Evolutionary conservation across 2,329 filamentous ascomycete genomes (phyloP).

Genomic region (Fusarium odoratissimum): DNA sequence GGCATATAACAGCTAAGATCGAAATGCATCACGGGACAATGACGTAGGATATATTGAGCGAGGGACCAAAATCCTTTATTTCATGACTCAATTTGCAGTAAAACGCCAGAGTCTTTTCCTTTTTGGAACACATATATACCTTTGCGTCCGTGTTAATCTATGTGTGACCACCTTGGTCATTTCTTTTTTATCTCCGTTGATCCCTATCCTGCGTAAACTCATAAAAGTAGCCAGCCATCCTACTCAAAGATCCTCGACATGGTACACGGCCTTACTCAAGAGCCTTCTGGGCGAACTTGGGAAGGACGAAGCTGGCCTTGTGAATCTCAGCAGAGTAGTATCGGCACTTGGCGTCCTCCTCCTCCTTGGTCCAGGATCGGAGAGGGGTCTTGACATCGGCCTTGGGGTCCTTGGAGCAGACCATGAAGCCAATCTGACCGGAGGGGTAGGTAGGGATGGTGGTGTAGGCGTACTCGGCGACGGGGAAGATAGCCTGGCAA

Average conservation of each 20-base stretch:
- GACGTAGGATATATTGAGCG: neutral
- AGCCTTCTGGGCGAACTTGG: constrained; percentile 89
- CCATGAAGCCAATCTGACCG: constrained; percentile 99
- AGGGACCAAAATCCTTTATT: constrained; percentile 32
- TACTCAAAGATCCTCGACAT: constrained; percentile 1
- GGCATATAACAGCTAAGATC: neutral
- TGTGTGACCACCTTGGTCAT: constrained; percentile 34
- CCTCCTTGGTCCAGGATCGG: constrained; percentile 82
- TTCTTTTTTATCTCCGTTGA: constrained; percentile 19
- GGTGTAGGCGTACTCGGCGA: constrained; percentile 98
- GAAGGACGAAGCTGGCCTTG: constrained; percentile 91
- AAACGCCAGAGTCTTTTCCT: constrained; percentile 26
- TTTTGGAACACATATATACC: constrained; percentile 9
- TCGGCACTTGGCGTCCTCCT: constrained; percentile 91
- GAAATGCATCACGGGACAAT: neutral
- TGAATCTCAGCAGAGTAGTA: constrained; percentile 99
- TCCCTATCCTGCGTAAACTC: constrained; percentile 40
- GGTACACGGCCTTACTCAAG: constrained; percentile 62
- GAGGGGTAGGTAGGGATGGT: constrained; percentile 99
- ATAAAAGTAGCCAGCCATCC: constrained; percentile 34
- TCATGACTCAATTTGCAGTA: constrained; percentile 32
- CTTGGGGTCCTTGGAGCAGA: constrained; percentile 94
- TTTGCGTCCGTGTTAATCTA: constrained; percentile 34
- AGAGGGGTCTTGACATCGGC: constrained; percentile 87
- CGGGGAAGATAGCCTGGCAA: constrained; percentile 96